Percentiles rank a stretch among this genome's conserved stretches.
Evolutionary conservation across 371 early-diverging fungal species (phyloP).

Genomic region (Haplosporangium sp.): DNA sequence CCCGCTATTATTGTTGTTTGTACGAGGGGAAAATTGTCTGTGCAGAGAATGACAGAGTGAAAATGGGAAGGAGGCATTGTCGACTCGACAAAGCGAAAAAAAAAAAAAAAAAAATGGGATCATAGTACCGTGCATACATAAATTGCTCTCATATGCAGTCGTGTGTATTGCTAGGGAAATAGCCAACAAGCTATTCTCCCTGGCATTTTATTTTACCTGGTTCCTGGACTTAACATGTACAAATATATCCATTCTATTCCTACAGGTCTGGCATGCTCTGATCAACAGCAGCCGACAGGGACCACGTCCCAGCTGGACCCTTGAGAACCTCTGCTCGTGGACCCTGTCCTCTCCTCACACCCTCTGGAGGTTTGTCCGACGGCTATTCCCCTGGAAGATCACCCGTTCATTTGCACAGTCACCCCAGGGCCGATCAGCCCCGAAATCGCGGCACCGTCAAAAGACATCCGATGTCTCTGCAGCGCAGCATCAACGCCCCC

Average conservation of each 20-base stretch:
- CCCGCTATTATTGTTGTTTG: neutral
- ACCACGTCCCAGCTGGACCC: conserved; percentile 23
- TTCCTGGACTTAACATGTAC: too few relatives aligned
- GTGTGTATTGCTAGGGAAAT: neutral
- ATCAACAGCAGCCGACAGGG: conserved; percentile 20
- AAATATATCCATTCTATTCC: too few relatives aligned
- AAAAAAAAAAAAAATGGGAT: neutral
- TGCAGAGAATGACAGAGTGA: neutral
- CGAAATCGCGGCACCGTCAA: conserved; percentile 14
- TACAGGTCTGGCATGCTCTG: conserved; percentile 28
- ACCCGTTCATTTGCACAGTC: conserved; percentile 25
- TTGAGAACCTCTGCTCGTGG: conserved; percentile 23
- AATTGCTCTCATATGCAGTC: conserved; percentile 25
- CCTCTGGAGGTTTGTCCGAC: conserved; percentile 15
- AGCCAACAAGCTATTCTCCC: neutral
- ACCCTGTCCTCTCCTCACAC: conserved; percentile 16
- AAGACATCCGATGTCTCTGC: conserved; percentile 7
- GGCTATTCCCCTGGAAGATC: conserved; percentile 42
- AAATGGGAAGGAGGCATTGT: neutral
- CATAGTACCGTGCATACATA: neutral
- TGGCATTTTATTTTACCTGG: too few relatives aligned
- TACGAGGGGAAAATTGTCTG: neutral
- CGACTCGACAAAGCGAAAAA: neutral
- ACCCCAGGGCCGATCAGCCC: conserved; percentile 20
- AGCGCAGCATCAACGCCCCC: conserved; percentile 3